Evolutionary conservation across 495 filamentous ascomycete genomes (phyloP), one percentile per base, ranked within the genome.

Genomic region (Patellaria atrata): DNA sequence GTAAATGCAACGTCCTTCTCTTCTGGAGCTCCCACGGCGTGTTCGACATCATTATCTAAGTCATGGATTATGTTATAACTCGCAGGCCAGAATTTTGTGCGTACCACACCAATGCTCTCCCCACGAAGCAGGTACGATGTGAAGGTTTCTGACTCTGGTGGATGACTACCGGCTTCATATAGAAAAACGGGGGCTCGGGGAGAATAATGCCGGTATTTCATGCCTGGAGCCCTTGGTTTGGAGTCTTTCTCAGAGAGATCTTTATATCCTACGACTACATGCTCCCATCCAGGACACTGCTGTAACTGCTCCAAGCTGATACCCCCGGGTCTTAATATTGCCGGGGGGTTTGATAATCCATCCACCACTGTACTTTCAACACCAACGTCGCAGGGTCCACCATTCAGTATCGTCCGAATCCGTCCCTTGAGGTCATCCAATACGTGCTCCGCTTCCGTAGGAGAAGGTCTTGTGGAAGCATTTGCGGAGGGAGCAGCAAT

Each of bases 121-220:
- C 45, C 40, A 16, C 47, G 40, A 13, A 44, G 43, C n/a, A 34
- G 18, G 14, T 48, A 30, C 29, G 38, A 43, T 35, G 51, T 14
- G 3, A 58, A 27, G 4, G 48, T 52, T 12, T 53, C 34, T 1
- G 60, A 44, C 0, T 50, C 43, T 1, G 58, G 58, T 2, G 47
- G 35, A 14, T 40, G 48, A 0, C 60, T 60, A 3, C 57, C 61
- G 19, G 57, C 34, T 36, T 93, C 81, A 52, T 80, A 89, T 1
- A 99, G 63, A 15, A 94, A 60, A 7, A 99, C 87, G 20, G 66
- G 74, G 11, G 89, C 89, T 50, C 77, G 79, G 0, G 89, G 89
- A 14, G 85, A 91, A 51, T 99, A 99, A 54, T 99, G 89, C 46
- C 85, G 78, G 56, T 99, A 99, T 52, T 99, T 99, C 89, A 99